Evolutionary conservation across 176 grass and related monocot genomes (phyloP).

Genomic region (Musa schizocarpa): DNA sequence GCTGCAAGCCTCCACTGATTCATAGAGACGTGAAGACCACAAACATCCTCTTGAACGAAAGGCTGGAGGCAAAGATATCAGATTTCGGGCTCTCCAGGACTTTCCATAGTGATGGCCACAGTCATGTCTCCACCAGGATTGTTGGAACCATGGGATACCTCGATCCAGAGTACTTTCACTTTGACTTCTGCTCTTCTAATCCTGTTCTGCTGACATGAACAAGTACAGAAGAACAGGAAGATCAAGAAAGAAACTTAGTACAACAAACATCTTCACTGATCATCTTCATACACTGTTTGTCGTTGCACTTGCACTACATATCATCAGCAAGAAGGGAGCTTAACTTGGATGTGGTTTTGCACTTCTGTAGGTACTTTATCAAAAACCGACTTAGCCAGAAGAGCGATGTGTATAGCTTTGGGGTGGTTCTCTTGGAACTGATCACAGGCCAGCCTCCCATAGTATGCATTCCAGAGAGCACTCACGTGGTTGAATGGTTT

Average conservation of each 20-base stretch:
- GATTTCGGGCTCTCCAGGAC: conserved; percentile 19
- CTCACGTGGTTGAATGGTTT: conserved; percentile 23
- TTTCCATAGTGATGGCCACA: not conserved
- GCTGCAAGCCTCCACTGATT: conserved; percentile 18
- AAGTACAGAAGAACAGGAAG: too few relatives aligned
- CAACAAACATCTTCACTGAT: too few relatives aligned
- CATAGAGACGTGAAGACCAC: conserved; percentile 22
- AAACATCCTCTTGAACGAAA: conserved; percentile 25
- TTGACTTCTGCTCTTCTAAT: not conserved
- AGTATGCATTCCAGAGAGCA: not conserved
- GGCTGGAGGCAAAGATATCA: conserved; percentile 17
- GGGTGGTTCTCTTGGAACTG: conserved; percentile 36
- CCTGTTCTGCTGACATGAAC: not conserved
- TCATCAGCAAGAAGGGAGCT: not conserved
- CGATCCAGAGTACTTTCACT: conserved; percentile 12
- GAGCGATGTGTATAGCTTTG: conserved; percentile 28
- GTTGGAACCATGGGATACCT: conserved; percentile 9
- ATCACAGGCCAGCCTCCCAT: conserved; percentile 28
- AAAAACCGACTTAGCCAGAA: conserved; percentile 11
- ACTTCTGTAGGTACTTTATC: not conserved
- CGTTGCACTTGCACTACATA: not conserved
- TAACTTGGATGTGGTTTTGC: not conserved
- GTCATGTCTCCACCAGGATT: not conserved
- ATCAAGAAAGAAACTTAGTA: too few relatives aligned
- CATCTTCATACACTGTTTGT: too few relatives aligned